Percentiles rank a stretch among this genome's conserved stretches.
phyloP scores from a whole-genome alignment of 169 alveolate genomes.

The Plasmodium gallinaceum region DNA sequence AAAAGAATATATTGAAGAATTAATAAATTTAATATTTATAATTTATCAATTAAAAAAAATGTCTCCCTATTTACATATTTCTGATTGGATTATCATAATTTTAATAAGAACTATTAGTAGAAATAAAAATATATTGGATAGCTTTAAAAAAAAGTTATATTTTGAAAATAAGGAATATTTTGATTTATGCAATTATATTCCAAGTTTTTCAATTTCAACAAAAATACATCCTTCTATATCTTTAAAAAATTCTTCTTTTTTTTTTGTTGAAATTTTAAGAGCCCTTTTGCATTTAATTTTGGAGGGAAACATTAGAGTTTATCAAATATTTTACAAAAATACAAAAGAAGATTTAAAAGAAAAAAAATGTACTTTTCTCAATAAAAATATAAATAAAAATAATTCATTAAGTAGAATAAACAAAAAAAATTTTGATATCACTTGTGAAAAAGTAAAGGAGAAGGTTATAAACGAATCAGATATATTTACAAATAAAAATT shows the following conservation, averaged over 20 bases:
- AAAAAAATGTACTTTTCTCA: too few species aligned
- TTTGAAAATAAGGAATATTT: constrained; percentile 46
- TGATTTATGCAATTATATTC: constrained; percentile 38
- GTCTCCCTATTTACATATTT: constrained; percentile 38
- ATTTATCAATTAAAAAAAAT: constrained; percentile 57
- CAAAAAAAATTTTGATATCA: too few species aligned
- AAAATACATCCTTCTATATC: constrained; percentile 8
- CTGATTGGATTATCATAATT: constrained; percentile 26
- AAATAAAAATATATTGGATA: constrained; percentile 25
- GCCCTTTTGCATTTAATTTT: constrained; percentile 26
- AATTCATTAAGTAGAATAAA: too few species aligned
- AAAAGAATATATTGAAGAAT: constrained; percentile 56
- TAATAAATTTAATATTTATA: constrained; percentile 40
- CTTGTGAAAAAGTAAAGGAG: too few species aligned
- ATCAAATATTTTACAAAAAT: constrained; percentile 7
- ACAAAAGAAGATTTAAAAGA: not conserved
- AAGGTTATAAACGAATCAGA: too few species aligned
- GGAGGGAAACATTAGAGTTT: constrained; percentile 35
- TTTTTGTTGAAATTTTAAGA: constrained; percentile 28
- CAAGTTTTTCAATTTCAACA: not conserved
- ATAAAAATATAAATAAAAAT: too few species aligned
- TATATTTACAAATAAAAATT: too few species aligned
- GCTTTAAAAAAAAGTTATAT: constrained; percentile 34
- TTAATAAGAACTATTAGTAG: constrained; percentile 43
- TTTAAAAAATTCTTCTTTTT: constrained; percentile 3